Base-by-base conservation (phyloP, 2,329 filamentous ascomycete species). In the Sclerotinia minor region DNA sequence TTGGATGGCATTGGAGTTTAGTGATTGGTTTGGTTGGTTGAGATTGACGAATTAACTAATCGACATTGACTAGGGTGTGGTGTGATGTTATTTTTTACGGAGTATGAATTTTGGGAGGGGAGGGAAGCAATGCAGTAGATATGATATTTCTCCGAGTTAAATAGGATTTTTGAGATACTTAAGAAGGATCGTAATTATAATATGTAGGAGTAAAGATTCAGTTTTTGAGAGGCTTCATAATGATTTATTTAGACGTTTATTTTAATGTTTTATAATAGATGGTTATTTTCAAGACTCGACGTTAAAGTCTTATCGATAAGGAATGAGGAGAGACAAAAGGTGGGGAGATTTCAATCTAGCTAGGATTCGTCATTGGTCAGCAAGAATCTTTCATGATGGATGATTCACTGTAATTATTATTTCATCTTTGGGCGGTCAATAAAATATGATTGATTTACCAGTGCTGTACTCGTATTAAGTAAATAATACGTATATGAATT, bases 241-340 rank as follows among this genome's bases (percentile, higher is more conserved):
- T 54, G 52, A 13, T 19, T 3, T 13, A 15, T n/a, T 19, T 21
- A 15, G 3, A 3, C 0, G 17, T 52, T 24, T 3, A 7, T 52
- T 26, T 29, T 7, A 52, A 29, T 29, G 26, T 54, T 8, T 32
- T 9, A 17, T 35, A 1, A 1, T 11, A 38, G 11, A 13, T 7
- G 15, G 9, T 11, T 38, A 11, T 9, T 3, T 26, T 52, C 50
- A 8, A 8, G 17, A 53, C 15, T 53, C 52, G 26, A 32, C 11
- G 52, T 29, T 19, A 49, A 35, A 29, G 19, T 35, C 49, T 53
- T 64, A 64, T 52, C 65, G 65, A 49, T 50, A 55, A 49, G 32
- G 26, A 54, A 32, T 0, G 17, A 19, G 32, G 50, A 3, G 32
- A 67, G 1, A 5, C 19, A 26, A 0, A 17, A 50, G 44, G 52